Evolutionary conservation across 2,329 filamentous ascomycete species (phyloP), one percentile per base, ranked within the genome.

Genomic region (Curvularia hawaiiensis): DNA sequence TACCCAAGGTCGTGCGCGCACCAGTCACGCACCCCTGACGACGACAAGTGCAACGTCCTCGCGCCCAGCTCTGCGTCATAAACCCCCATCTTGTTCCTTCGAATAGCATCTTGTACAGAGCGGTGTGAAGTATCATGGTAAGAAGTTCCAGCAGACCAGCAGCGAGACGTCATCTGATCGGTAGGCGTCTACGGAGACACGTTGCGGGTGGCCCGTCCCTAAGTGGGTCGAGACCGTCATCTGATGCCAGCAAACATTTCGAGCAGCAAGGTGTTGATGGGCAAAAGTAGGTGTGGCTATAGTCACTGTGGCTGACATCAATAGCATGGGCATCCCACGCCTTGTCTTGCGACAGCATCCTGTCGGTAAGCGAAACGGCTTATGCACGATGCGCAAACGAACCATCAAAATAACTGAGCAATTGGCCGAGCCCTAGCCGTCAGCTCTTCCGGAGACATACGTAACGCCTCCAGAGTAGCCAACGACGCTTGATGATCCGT

Each of bases 131-230:
- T 48, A 52, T 47, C 51, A 40, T 45, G 18, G 31, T 48, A 28
- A 46, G 41, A 49, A 43, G 20, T 50, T 50, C 45, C 39, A 38
- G 49, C 30, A 35, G 39, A 50, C 57, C 59, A 58, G 57, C 52
- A 52, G 40, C 45, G 24, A 56, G 52, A 56, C 52, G 52, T 57
- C 59, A 62, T 50, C 41, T 52, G 38, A 54, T 53, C 47, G 46
- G 54, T 54, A 54, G 50, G 33, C 18, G 50, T 40, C 50, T 56
- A 55, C 33, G 49, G 54, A 59, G 58, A 63, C 62, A 65, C 62
- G 62, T 63, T 53, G 62, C 58, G 54, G n/a, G 52, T 54, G 62
- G 60, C 52, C 50, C 54, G 47, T 41, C 54, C 56, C 56, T 46
- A 52, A 53, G 60, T 62, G 58, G 60, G 54, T 58, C 58, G 26